Conservation (phyloP, 805 yeast species). For the Komagataella ulmi region DNA sequence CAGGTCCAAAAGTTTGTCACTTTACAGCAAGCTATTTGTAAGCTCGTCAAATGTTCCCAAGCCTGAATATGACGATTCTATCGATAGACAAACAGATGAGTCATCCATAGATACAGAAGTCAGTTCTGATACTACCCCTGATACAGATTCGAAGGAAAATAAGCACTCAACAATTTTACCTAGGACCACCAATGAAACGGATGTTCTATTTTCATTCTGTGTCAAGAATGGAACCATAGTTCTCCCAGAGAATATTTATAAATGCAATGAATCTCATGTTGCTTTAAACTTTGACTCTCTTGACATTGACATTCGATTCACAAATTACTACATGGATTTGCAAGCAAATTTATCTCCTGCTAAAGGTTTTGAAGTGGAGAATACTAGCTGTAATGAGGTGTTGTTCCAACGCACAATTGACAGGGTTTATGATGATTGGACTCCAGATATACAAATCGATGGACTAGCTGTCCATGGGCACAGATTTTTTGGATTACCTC, state of each 20-base stretch:
- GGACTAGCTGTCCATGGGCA: constrained; percentile 68
- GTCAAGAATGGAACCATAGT: constrained; percentile 60
- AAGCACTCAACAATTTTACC: constrained; percentile 13
- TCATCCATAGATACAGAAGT: background rate
- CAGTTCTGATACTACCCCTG: background rate
- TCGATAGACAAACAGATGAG: background rate
- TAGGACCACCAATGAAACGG: constrained; percentile 59
- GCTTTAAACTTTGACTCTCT: constrained; percentile 51
- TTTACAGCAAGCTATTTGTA: background rate
- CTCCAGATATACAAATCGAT: constrained; percentile 24
- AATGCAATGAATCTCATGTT: constrained; percentile 40
- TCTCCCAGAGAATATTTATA: constrained; percentile 63
- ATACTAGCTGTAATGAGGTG: constrained; percentile 11
- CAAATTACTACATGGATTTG: constrained; percentile 87
- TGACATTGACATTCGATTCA: constrained; percentile 73
- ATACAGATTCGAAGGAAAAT: background rate
- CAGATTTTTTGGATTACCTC: constrained; percentile 87
- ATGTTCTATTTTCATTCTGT: constrained; percentile 59
- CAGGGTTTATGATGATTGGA: constrained; percentile 16
- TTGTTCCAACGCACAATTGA: constrained; percentile 4
- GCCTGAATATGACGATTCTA: background rate
- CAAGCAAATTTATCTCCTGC: constrained; percentile 62
- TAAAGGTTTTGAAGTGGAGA: constrained; percentile 17
- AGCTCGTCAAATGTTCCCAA: background rate
- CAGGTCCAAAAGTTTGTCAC: background rate